Conservation (phyloP, 371 early-diverging fungal species). For the Mortierella sp. region DNA sequence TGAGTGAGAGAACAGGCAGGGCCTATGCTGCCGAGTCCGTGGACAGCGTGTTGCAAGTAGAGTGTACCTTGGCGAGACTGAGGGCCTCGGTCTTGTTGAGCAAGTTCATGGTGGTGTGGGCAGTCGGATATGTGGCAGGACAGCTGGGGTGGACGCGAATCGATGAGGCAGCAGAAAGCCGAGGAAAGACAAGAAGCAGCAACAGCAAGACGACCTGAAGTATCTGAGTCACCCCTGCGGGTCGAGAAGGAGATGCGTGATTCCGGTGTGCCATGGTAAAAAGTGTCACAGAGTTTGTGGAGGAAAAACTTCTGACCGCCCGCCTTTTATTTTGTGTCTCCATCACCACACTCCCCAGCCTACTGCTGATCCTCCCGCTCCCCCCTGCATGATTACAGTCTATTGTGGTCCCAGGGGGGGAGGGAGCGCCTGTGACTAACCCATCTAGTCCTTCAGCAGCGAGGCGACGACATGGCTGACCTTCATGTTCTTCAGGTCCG, state of each 20-base stretch:
- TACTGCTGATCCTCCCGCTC: too few relatives aligned
- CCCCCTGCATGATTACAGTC: too few relatives aligned
- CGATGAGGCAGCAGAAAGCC: neutral
- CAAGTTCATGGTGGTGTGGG: slow-evolving; percentile 57
- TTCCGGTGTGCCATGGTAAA: too few relatives aligned
- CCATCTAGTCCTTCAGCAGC: slow-evolving; percentile 69
- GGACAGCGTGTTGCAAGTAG: neutral
- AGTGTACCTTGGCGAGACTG: slow-evolving; percentile 42
- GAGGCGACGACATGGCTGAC: slow-evolving; percentile 89
- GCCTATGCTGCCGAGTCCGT: neutral
- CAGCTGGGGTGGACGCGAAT: neutral
- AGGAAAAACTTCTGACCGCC: too few relatives aligned
- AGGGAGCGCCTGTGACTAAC: neutral
- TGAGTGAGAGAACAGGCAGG: neutral
- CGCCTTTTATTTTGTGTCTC: too few relatives aligned
- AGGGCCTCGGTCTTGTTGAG: slow-evolving; percentile 54
- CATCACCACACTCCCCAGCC: too few relatives aligned
- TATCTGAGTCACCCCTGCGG: neutral
- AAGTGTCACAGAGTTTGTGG: too few relatives aligned
- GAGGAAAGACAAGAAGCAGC: neutral
- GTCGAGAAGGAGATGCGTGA: too few relatives aligned
- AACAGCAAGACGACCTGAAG: neutral
- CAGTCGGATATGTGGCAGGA: neutral
- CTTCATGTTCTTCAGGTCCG: slow-evolving; percentile 92
- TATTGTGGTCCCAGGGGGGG: too few relatives aligned